Conservation (phyloP, 2,329 filamentous ascomycete species). For the Fusarium foetens region DNA sequence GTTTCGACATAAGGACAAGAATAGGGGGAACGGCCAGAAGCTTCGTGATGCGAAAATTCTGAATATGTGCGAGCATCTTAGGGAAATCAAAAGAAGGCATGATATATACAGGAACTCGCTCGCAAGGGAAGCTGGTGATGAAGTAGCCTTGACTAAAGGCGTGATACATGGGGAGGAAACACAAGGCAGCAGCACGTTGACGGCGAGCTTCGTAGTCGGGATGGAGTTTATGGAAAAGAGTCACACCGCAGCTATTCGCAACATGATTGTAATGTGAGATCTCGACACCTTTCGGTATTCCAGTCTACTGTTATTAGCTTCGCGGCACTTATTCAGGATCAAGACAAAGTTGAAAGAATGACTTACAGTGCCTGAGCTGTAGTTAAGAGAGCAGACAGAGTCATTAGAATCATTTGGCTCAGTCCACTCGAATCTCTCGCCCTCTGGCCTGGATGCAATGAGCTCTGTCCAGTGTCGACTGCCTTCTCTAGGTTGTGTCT, state of each 20-base stretch:
- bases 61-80: conserved; percentile 74
- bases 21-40: conserved; percentile 79
- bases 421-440: conserved; percentile 70
- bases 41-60: conserved; percentile 74
- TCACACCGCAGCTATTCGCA: conserved; percentile 72
- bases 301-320: conserved; percentile 60
- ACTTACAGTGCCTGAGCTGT: conserved; percentile 73
- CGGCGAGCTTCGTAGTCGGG: conserved; percentile 59
- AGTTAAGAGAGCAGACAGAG: conserved; percentile 77
- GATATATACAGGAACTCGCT: conserved; percentile 75
- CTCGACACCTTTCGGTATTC: conserved; percentile 84
- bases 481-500: conserved; percentile 21
- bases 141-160: conserved; percentile 78
- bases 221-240: conserved; percentile 55
- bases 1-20: conserved; percentile 76
- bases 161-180: conserved; percentile 82
- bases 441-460: conserved; percentile 62
- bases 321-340: not conserved
- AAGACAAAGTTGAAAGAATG: no score
- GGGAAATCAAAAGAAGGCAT: conserved; percentile 83
- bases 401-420: conserved; percentile 61
- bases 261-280: conserved; percentile 83
- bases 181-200: conserved; percentile 59
- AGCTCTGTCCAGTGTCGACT: conserved; percentile 71
- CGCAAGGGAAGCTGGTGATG: conserved; percentile 66